Percentiles rank a stretch among this genome's conserved stretches.
Evolutionary conservation across 805 yeast species (phyloP).

Genomic region (Candida chilensis): DNA sequence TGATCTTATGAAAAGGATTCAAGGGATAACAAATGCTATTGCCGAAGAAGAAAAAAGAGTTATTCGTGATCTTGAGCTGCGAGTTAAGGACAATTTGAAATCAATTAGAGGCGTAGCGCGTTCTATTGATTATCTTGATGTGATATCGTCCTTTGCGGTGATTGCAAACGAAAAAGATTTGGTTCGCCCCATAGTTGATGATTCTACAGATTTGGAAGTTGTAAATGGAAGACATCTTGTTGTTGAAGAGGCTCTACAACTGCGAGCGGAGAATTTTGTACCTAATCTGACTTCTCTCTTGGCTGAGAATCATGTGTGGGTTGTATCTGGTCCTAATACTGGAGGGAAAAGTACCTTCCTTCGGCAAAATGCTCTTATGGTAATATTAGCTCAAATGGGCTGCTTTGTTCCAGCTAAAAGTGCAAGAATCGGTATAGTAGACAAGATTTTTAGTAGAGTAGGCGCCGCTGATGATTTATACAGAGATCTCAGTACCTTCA

Average conservation of each 20-base stretch:
- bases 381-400: constrained; percentile 67
- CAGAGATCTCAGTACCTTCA: constrained; percentile 78
- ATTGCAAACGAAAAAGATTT: constrained; percentile 63
- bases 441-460: constrained; percentile 69
- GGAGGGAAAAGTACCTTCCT: constrained; percentile 77
- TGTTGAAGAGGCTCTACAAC: constrained; percentile 66
- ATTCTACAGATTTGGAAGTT: constrained; percentile 38
- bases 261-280: constrained; percentile 36
- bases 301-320: constrained; percentile 27
- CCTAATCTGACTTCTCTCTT: constrained; percentile 31
- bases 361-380: constrained; percentile 63
- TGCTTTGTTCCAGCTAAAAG: constrained; percentile 59
- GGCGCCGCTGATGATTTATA: constrained; percentile 81
- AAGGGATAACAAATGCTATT: constrained; percentile 36
- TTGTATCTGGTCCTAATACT: constrained; percentile 89
- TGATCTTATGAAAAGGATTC: constrained; percentile 38
- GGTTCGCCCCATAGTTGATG: constrained; percentile 54
- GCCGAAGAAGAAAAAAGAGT: constrained; percentile 45
- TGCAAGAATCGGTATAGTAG: constrained; percentile 66
- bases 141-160: constrained; percentile 60
- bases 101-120: constrained; percentile 41
- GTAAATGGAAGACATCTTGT: constrained; percentile 73
- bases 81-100: constrained; percentile 32
- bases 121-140: constrained; percentile 60
- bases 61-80: constrained; percentile 35